Base-by-base conservation (phyloP, 306 rosid species). In the Rubus idaeus region DNA sequence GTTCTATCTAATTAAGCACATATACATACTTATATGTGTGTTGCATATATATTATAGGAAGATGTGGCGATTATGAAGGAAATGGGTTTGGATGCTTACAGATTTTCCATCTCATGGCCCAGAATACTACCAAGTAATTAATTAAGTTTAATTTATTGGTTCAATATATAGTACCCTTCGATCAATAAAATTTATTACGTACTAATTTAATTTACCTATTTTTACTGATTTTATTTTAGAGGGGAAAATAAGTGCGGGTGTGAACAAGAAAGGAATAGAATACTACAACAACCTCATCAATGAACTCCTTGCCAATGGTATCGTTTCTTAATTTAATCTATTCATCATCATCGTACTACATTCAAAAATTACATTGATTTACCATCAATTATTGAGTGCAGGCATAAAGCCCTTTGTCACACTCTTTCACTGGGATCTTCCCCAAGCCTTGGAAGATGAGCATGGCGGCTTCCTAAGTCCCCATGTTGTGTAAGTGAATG, bases 231-330 rank as follows among this genome's bases (percentile, higher is more conserved):
- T 0, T 7, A 9, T 64, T 50, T 3, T 42, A 90, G 96, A 83
- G 37, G 96, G 96, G 49, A 90, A 85, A 76, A 40, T 85, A 17
- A 84, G 85, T 74, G 91, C 91, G 9, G 96, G 96, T 42, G 64
- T 87, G 68, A 88, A 87, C 79, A 68, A 45, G 58, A 86, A 83
- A 82, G 96, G 96, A 35, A 62, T 90, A 12, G 14, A 51, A 20
- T 90, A 83, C 83, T 90, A 90, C 87, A 90, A 90, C 85, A 87
- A 84, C 50, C 91, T 88, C 70, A 85, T 84, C 70, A 84, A 90
- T 69, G 87, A 85, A 62, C 83, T 90, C 57, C 49, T 84, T 41
- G 61, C 81, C 65, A 85, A 82, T 37, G 93, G 96, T 90, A 7
- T 37, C 8, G 20, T 8, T 63, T 65, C 39, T 21, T 56, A 12